Conservation (phyloP, 164 flowering plant genomes). For the grape (Vitis vinifera) region DNA sequence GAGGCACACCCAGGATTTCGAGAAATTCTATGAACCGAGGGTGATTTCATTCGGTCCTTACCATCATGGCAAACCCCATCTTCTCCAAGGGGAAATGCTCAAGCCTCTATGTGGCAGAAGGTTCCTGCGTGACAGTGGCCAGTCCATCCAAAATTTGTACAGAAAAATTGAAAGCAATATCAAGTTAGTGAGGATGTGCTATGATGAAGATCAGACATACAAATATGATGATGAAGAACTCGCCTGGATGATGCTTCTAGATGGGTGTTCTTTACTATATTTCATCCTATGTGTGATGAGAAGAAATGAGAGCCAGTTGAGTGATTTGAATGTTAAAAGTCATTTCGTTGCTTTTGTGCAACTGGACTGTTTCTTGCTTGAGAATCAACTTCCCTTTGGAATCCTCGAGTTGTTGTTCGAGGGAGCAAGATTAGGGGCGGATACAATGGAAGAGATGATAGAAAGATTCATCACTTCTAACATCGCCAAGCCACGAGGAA, state of each 20-base stretch:
- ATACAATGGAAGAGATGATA: background rate
- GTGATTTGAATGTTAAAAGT: background rate
- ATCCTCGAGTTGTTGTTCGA: conserved; percentile 1
- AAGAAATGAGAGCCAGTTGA: too few relatives aligned
- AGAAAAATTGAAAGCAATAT: too few relatives aligned
- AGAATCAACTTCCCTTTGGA: conserved; percentile 12
- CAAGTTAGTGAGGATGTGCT: background rate
- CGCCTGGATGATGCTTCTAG: background rate
- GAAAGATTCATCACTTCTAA: background rate
- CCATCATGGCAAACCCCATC: too few relatives aligned
- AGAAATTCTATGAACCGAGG: too few relatives aligned
- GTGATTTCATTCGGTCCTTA: too few relatives aligned
- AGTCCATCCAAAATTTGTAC: too few relatives aligned
- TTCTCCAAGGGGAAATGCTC: too few relatives aligned
- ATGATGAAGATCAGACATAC: background rate
- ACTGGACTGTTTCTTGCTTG: conserved; percentile 11
- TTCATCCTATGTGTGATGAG: background rate
- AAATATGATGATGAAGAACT: background rate
- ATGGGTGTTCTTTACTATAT: background rate
- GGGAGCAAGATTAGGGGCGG: background rate
- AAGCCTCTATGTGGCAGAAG: too few relatives aligned
- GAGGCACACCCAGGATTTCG: too few relatives aligned
- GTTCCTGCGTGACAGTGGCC: too few relatives aligned
- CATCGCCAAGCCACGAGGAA: too few relatives aligned
- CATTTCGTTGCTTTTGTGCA: background rate